Evolutionary conservation across 2,329 filamentous ascomycete species (phyloP).

Genomic region (Pestalotiopsis sp.): DNA sequence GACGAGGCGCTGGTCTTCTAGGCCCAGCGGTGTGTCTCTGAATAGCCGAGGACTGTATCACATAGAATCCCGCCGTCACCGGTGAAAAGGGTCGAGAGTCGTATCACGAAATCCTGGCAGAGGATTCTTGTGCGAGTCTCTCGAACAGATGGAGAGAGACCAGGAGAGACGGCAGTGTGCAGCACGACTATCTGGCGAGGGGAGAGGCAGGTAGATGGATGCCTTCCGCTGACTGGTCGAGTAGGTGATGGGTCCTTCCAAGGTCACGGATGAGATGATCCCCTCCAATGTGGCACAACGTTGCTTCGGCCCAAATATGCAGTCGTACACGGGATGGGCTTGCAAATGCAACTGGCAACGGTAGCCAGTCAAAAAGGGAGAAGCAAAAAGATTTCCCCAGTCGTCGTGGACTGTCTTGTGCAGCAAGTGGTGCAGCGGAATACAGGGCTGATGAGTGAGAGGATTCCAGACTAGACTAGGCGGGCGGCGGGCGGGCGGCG

Average conservation of each 20-base stretch:
- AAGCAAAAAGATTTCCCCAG: background rate
- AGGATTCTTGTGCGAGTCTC: slow-evolving; percentile 30
- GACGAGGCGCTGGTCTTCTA: slow-evolving; percentile 26
- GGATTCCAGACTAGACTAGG: slow-evolving; percentile 4
- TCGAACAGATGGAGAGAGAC: slow-evolving; percentile 22
- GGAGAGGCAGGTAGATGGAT: background rate
- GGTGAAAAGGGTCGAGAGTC: slow-evolving; percentile 31
- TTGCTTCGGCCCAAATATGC: slow-evolving; percentile 25
- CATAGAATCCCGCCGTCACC: slow-evolving; percentile 40
- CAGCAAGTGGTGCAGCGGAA: background rate
- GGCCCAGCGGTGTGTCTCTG: slow-evolving; percentile 36
- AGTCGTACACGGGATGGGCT: slow-evolving; percentile 25
- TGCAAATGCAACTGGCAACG: slow-evolving; percentile 22
- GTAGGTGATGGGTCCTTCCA: slow-evolving; percentile 17
- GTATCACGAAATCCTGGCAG: slow-evolving; percentile 35
- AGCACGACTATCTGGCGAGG: slow-evolving; percentile 18
- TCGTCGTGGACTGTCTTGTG: slow-evolving; percentile 12
- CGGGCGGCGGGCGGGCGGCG: slow-evolving; percentile 4
- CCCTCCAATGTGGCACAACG: slow-evolving; percentile 22
- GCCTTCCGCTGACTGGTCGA: slow-evolving; percentile 17
- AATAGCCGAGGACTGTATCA: slow-evolving; percentile 41
- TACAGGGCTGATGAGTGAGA: slow-evolving; percentile 12
- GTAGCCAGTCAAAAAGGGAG: slow-evolving; percentile 24
- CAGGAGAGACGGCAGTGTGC: slow-evolving; percentile 21
- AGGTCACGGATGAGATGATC: slow-evolving; percentile 21